Base-by-base conservation (phyloP, 2,329 filamentous ascomycete species). In the Penicillium thymicola region DNA sequence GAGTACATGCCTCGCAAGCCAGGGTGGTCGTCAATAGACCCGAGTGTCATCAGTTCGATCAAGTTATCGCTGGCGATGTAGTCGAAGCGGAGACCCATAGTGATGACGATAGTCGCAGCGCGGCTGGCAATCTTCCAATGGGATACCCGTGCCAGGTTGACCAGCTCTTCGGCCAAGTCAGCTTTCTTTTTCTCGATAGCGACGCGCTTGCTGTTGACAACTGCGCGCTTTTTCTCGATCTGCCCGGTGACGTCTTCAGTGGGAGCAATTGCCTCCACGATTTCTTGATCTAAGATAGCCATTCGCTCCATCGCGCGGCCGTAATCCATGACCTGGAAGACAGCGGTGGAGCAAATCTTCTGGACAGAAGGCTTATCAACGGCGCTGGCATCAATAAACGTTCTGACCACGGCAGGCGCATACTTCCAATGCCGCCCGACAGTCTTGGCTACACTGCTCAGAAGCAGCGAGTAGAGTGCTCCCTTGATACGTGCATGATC, bases 81-180 rank as follows among this genome's bases (percentile, higher is more conserved):
- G 63, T 97, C 89, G 66, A 97, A 96, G n/a, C 94, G 87, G 60
- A 97, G 84, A 55, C 91, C 93, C 60, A 97, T 82, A 58, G 94
- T 96, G 55, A 93, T 86, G 5, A 96, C 90, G 70, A 99, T 94
- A 36, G 95, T 89, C 10, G 90, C 89, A 55, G 92, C 96, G 28
- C 93, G 84, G 49, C 87, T 91, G 6, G 93, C 93, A 65, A 96
- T 92, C 78, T 96, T 97, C 94, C 94, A 99, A 70, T 99, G 95
- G 0, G 92, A 90, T 3, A 84, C 84, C 66, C 85, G 87, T 2
- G 91, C 89, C 58, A 88, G 78, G 57, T 89, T 84, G 4, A 92
- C 88, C 32, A 99, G 80, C 70, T 97, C 92, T 53, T 90, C 79
- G 0, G 92, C 90, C 27, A 99, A 78, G 4, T 85, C 83, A 0